phyloP scores from a whole-genome alignment of 768 basidiomycete species.

The Dacryopinax primogenitus region DNA sequence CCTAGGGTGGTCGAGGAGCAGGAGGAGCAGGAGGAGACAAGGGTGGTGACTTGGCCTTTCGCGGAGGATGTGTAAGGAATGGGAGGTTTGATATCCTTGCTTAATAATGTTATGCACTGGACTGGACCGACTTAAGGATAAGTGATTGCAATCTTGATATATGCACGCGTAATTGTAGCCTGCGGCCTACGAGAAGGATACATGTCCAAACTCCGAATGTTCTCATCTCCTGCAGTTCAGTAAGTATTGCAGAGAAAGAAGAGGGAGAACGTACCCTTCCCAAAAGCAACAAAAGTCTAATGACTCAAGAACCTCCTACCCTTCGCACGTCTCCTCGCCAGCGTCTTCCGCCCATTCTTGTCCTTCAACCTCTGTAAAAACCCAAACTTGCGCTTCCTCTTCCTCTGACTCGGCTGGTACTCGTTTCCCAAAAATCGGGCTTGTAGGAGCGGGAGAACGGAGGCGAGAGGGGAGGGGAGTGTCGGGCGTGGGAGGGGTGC shows the following conservation, averaged over 20 bases:
- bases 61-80: too few relatives aligned
- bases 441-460: conserved; percentile 27
- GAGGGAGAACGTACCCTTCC: too few relatives aligned
- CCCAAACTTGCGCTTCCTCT: conserved; percentile 83
- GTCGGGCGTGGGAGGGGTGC: conserved; percentile 24
- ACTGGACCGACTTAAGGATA: too few relatives aligned
- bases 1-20: neutral
- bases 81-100: too few relatives aligned
- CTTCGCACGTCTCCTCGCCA: conserved; percentile 56
- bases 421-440: conserved; percentile 70
- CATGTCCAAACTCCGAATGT: too few relatives aligned
- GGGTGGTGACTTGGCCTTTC: neutral
- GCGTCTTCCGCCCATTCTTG: conserved; percentile 55
- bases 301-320: conserved; percentile 72
- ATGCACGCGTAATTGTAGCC: too few relatives aligned
- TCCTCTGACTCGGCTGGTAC: conserved; percentile 92
- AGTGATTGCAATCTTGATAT: too few relatives aligned
- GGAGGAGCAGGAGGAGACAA: neutral
- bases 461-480: conserved; percentile 12
- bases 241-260: too few relatives aligned
- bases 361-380: conserved; percentile 67
- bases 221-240: too few relatives aligned
- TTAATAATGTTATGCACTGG: too few relatives aligned
- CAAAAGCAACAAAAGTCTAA: too few relatives aligned
- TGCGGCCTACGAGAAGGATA: too few relatives aligned